These are phyloP conservation scores for Talaromyces pinophilus DNA, from an alignment of 2,329 filamentous ascomycete genomes.

Conservation along the genomic window DNA sequence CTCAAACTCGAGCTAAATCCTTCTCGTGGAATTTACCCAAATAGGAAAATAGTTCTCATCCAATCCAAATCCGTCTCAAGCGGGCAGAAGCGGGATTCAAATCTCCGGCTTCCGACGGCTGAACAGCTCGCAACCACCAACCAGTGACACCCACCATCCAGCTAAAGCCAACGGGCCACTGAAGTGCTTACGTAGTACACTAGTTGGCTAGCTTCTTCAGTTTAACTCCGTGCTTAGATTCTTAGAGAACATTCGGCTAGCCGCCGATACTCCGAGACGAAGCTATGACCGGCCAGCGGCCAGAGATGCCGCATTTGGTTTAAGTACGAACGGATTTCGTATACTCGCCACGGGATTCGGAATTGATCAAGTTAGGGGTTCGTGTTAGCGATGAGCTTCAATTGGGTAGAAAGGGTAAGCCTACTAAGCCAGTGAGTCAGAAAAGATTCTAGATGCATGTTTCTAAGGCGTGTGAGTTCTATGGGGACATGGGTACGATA, in stretches of 20 bases:
- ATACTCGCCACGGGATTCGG: not conserved
- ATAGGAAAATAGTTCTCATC: not conserved
- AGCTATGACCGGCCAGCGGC: not conserved
- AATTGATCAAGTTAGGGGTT: not conserved
- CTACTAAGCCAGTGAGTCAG: not conserved
- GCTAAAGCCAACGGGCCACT: not conserved
- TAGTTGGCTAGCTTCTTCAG: not conserved
- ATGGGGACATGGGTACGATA: not conserved
- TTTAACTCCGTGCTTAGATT: not conserved
- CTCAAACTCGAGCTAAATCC: not conserved
- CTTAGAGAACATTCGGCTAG: not conserved
- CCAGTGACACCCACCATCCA: not conserved
- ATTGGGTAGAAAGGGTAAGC: not conserved
- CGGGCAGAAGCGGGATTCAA: conserved; percentile 2
- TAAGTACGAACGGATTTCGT: not conserved
- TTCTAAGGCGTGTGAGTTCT: not conserved
- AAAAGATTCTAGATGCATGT: not conserved
- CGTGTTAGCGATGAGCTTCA: not conserved
- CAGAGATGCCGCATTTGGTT: not conserved
- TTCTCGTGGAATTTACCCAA: not conserved
- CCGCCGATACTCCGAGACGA: not conserved
- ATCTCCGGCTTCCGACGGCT: not conserved
- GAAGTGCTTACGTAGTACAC: not conserved
- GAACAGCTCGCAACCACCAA: not conserved
- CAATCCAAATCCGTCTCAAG: not conserved